Evolutionary conservation across 345 rosid species (phyloP).

Genomic region (Eutrema japonicum): DNA sequence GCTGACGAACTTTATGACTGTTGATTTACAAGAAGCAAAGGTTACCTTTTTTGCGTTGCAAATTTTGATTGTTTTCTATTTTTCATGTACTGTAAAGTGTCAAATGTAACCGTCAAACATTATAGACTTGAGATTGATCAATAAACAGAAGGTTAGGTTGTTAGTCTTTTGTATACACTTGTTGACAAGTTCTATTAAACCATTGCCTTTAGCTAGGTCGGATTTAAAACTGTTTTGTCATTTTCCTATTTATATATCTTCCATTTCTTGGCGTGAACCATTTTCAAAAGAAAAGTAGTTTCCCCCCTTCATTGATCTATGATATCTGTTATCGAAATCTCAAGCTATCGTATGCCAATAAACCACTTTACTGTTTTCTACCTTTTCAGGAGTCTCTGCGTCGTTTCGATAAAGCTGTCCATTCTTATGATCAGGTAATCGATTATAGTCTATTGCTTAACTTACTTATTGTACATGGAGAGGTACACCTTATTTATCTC

Average conservation of each 20-base stretch:
- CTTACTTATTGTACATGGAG: slow-evolving; percentile 9
- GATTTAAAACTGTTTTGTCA: neutral
- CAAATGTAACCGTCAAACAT: neutral
- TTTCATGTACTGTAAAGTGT: neutral
- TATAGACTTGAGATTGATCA: neutral
- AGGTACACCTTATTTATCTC: neutral
- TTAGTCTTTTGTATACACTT: neutral
- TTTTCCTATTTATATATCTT: neutral
- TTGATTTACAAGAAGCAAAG: slow-evolving; percentile 78
- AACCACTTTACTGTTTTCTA: slow-evolving; percentile 14
- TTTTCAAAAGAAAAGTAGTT: neutral
- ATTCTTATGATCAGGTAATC: slow-evolving; percentile 81
- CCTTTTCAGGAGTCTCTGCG: slow-evolving; percentile 72
- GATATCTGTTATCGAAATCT: neutral
- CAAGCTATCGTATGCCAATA: neutral
- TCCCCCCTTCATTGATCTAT: neutral
- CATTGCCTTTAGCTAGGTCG: neutral
- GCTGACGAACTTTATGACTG: slow-evolving; percentile 60
- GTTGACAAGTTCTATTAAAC: neutral
- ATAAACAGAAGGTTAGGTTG: neutral
- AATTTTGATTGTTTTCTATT: slow-evolving; percentile 5
- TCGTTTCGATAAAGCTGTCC: slow-evolving; percentile 62
- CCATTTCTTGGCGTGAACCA: neutral
- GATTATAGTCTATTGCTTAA: slow-evolving; percentile 8
- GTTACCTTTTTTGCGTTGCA: slow-evolving; percentile 39